A percentile compares a stretch with the other conserved stretches of the same genome.
These are phyloP conservation scores for Phylloporus scabripes DNA, from an alignment of 768 basidiomycete species.

Conservation along the genomic window DNA sequence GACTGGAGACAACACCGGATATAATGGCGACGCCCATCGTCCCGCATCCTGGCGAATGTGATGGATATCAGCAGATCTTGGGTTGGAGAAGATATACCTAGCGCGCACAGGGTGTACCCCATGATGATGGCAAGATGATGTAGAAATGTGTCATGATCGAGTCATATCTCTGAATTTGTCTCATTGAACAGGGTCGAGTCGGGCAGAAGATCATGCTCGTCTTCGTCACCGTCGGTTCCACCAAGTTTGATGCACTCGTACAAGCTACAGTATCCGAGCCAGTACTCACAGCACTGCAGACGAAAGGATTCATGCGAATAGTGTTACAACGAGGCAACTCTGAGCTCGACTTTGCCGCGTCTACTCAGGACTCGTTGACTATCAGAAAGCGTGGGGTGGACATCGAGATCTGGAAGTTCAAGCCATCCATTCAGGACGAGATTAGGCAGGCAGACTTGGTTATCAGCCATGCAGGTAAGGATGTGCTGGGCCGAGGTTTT, in stretches of 20 bases:
- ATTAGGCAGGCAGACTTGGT: conserved; percentile 68
- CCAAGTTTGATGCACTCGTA: conserved; percentile 74
- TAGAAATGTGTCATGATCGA: conserved; percentile 2
- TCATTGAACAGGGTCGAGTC: background rate
- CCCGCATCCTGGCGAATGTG: conserved; percentile 70
- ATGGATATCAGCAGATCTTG: conserved; percentile 12
- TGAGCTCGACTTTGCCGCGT: conserved; percentile 28
- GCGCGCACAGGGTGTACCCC: conserved; percentile 90
- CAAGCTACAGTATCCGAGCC: conserved; percentile 49
- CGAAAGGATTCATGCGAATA: conserved; percentile 53
- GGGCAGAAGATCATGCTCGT: conserved; percentile 27
- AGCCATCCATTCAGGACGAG: conserved; percentile 61
- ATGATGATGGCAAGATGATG: conserved; percentile 35
- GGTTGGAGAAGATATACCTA: conserved; percentile 44
- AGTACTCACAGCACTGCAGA: conserved; percentile 51
- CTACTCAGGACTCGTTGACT: conserved; percentile 12
- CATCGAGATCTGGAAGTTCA: conserved; percentile 70
- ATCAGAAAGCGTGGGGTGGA: conserved; percentile 37
- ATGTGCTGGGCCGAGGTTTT: background rate
- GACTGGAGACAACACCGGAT: conserved; percentile 84
- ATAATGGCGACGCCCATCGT: conserved; percentile 97
- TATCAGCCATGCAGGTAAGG: conserved; percentile 89
- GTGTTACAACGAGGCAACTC: conserved; percentile 80
- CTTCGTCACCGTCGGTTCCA: conserved; percentile 89
- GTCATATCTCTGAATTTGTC: conserved; percentile 4